Evolutionary conservation across 257 asterid genomes (phyloP).

Genomic region (Ajuga chamaepitys): DNA sequence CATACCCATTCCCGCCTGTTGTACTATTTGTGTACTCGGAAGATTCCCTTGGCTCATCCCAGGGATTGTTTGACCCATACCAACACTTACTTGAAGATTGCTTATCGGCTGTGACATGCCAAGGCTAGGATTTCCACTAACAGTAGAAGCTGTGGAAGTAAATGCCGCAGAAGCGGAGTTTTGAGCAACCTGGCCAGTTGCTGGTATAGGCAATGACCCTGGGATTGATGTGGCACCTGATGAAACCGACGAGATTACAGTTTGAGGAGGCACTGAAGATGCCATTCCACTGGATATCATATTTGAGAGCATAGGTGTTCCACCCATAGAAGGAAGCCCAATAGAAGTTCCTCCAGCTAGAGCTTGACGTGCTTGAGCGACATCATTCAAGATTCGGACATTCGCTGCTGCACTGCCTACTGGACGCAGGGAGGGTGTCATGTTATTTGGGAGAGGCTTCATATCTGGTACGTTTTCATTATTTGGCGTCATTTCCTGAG

Average conservation of each 20-base stretch:
- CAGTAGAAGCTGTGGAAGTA: slow-evolving; percentile 47
- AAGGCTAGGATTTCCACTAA: slow-evolving; percentile 42
- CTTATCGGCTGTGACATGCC: slow-evolving; percentile 56
- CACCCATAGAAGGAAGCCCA: slow-evolving; percentile 64
- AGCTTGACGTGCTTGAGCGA: slow-evolving; percentile 84
- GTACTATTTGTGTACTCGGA: slow-evolving; percentile 66
- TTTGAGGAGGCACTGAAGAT: slow-evolving; percentile 72
- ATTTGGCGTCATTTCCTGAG: slow-evolving; percentile 51
- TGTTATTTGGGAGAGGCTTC: slow-evolving; percentile 55
- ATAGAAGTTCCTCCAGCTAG: slow-evolving; percentile 72
- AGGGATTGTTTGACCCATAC: slow-evolving; percentile 62
- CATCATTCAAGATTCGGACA: slow-evolving; percentile 76
- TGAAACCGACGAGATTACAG: slow-evolving; percentile 57
- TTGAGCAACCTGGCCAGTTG: slow-evolving; percentile 41
- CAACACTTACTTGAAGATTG: slow-evolving; percentile 53
- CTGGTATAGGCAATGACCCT: slow-evolving; percentile 52
- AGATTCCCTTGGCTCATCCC: slow-evolving; percentile 68
- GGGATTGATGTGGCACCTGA: slow-evolving; percentile 49
- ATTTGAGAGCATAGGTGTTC: slow-evolving; percentile 78
- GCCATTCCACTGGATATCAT: slow-evolving; percentile 84
- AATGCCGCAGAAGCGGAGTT: slow-evolving; percentile 58
- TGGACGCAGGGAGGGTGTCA: slow-evolving; percentile 63
- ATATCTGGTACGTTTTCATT: slow-evolving; percentile 59
- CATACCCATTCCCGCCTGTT: slow-evolving; percentile 53
- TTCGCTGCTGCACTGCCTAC: slow-evolving; percentile 71